phyloP scores from a whole-genome alignment of 192 early-diverging fungal genomes.

The Jimgerdemannia flammicorona region DNA sequence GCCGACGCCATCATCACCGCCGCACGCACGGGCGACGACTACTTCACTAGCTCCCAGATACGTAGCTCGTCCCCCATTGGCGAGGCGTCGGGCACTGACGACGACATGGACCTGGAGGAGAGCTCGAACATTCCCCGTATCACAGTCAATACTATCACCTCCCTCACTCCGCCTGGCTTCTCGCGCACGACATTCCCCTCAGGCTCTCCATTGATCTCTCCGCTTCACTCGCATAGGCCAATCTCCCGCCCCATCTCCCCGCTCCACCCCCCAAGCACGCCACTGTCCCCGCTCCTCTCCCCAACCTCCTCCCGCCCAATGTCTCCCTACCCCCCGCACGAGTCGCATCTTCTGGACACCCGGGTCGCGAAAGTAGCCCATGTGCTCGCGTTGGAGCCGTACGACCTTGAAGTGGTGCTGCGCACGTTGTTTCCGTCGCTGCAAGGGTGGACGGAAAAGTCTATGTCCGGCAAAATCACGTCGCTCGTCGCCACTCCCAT shows the following conservation, averaged over 20 bases:
- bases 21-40: slow-evolving; percentile 22
- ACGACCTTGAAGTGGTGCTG: slow-evolving; percentile 14
- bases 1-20: slow-evolving; percentile 21
- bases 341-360: slow-evolving; percentile 1
- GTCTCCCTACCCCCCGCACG: neutral
- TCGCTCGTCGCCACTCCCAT: slow-evolving; percentile 51
- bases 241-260: neutral
- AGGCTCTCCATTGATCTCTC: neutral
- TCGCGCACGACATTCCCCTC: neutral
- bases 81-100: neutral
- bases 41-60: neutral
- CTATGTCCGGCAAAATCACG: slow-evolving; percentile 38
- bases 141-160: neutral
- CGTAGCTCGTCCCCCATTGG: neutral
- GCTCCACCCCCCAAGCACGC: neutral
- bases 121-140: neutral
- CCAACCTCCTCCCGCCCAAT: neutral
- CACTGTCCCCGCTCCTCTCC: too few relatives aligned
- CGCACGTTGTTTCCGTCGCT: slow-evolving; percentile 54
- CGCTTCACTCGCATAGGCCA: neutral
- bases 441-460: slow-evolving; percentile 45
- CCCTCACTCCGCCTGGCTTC: neutral
- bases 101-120: neutral
- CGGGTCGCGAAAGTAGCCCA: neutral
- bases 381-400: slow-evolving; percentile 2